These are phyloP conservation scores for Pseudisothecium myosuroides DNA, from an alignment of 225 moss, liverwort and hornwort species.

Conservation along the genomic window DNA sequence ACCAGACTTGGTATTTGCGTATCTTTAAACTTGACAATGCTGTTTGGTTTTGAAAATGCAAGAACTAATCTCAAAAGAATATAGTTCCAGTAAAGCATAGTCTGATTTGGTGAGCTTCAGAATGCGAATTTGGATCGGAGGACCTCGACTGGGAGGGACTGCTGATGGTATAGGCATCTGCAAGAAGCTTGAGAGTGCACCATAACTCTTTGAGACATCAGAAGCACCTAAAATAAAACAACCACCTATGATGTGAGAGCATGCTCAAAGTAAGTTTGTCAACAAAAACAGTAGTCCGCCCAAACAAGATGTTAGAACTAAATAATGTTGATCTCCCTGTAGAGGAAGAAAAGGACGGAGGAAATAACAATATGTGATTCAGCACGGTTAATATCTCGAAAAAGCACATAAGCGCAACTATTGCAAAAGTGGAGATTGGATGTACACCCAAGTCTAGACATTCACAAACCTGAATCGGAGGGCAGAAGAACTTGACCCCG, in stretches of 20 bases:
- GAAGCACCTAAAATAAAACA: conserved; percentile 32
- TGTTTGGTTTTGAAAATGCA: not conserved
- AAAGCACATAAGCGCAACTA: not conserved
- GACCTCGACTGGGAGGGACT: conserved; percentile 66
- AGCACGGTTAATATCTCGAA: not conserved
- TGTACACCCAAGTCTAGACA: not conserved
- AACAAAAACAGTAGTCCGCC: not conserved
- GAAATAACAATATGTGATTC: not conserved
- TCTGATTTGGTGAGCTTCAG: not conserved
- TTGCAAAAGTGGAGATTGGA: not conserved
- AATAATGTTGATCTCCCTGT: not conserved
- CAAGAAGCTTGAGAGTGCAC: conserved; percentile 44
- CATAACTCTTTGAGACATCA: conserved; percentile 41
- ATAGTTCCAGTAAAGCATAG: not conserved
- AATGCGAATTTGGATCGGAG: not conserved
- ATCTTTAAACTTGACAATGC: not conserved
- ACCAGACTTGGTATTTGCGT: not conserved
- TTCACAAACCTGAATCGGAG: conserved; percentile 47
- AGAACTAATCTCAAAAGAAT: not conserved
- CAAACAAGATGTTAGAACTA: not conserved
- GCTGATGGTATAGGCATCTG: conserved; percentile 58
- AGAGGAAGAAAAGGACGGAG: not conserved
- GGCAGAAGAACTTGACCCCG: conserved; percentile 80
- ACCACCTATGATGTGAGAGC: not conserved
- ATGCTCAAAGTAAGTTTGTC: not conserved